These are phyloP conservation scores for Metschnikowia orientalis DNA, from an alignment of 805 yeast genomes.

Conservation along the genomic window DNA sequence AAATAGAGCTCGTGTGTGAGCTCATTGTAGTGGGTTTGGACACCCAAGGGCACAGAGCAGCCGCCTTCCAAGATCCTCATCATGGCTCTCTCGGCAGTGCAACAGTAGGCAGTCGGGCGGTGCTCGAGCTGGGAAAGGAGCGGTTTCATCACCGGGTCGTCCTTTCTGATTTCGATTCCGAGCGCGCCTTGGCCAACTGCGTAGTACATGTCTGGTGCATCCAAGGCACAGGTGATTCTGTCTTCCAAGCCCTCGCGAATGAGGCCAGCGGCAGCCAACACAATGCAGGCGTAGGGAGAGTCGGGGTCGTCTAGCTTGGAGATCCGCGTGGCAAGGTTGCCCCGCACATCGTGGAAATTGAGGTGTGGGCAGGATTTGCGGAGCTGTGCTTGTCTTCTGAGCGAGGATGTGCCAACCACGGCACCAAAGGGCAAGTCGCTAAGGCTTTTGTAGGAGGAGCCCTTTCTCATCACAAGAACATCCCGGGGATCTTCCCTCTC, in stretches of 20 bases:
- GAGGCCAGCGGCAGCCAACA: constrained; percentile 91
- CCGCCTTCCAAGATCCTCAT: constrained; percentile 94
- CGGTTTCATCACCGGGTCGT: constrained; percentile 54
- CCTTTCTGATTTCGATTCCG: constrained; percentile 81
- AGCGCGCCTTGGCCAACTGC: constrained; percentile 99
- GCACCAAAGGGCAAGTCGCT: constrained; percentile 79
- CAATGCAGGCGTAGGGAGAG: constrained; percentile 63
- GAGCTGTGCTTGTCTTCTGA: constrained; percentile 90
- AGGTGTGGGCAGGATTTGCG: constrained; percentile 73
- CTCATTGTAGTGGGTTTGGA: constrained; percentile 52
- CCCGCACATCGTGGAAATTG: constrained; percentile 79
- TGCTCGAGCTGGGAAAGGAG: constrained; percentile 66
- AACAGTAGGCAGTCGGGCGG: constrained; percentile 61
- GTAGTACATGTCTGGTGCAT: constrained; percentile 78
- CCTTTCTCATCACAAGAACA: constrained; percentile 72
- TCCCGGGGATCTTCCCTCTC: constrained; percentile 91
- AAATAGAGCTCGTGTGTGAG: constrained; percentile 44
- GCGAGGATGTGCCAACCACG: constrained; percentile 90
- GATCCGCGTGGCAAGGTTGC: constrained; percentile 72
- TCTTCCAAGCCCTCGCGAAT: constrained; percentile 65
- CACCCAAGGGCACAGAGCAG: constrained; percentile 97
- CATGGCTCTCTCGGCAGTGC: constrained; percentile 83
- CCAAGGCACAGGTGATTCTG: constrained; percentile 69
- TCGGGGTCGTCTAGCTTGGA: constrained; percentile 71
- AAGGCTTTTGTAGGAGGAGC: constrained; percentile 58